Conservation (phyloP, 228 moss, liverwort and hornwort genomes). For the Sphagnum magellanicum region DNA sequence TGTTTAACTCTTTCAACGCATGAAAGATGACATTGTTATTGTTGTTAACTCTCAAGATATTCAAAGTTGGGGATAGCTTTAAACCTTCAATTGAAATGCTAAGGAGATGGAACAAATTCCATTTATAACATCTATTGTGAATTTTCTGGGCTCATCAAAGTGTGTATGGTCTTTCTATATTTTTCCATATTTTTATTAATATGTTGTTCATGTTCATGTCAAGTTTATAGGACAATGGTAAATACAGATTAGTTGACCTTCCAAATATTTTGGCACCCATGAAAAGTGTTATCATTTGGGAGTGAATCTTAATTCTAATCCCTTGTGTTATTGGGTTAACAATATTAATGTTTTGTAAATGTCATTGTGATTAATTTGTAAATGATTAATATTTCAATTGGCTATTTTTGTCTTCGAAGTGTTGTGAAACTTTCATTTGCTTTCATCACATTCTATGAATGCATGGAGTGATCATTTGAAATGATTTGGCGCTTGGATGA, state of each 20-base stretch:
- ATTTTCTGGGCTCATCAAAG: neutral
- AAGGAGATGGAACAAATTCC: conserved; percentile 18
- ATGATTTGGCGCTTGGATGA: too few species aligned
- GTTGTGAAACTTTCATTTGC: too few species aligned
- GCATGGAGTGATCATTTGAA: too few species aligned
- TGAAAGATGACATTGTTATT: conserved; percentile 80
- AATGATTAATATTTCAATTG: too few species aligned
- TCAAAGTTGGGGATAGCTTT: conserved; percentile 42
- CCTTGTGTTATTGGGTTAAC: neutral
- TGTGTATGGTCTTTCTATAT: neutral
- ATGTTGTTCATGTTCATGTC: neutral
- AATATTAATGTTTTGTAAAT: too few species aligned
- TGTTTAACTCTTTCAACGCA: conserved; percentile 7
- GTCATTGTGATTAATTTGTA: too few species aligned
- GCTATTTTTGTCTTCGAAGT: too few species aligned
- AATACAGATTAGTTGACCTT: conserved; percentile 91
- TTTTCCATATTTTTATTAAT: neutral
- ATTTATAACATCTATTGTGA: neutral
- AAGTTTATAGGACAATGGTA: conserved; percentile 68
- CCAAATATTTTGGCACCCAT: conserved; percentile 82
- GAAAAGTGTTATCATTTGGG: conserved; percentile 82
- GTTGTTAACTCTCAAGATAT: conserved; percentile 63
- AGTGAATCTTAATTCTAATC: conserved; percentile 62
- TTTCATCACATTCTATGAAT: too few species aligned
- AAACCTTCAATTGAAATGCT: conserved; percentile 50